These are phyloP conservation scores for Brassica hybrid DNA, from an alignment of 441 rosid genomes.

Conservation along the genomic window DNA sequence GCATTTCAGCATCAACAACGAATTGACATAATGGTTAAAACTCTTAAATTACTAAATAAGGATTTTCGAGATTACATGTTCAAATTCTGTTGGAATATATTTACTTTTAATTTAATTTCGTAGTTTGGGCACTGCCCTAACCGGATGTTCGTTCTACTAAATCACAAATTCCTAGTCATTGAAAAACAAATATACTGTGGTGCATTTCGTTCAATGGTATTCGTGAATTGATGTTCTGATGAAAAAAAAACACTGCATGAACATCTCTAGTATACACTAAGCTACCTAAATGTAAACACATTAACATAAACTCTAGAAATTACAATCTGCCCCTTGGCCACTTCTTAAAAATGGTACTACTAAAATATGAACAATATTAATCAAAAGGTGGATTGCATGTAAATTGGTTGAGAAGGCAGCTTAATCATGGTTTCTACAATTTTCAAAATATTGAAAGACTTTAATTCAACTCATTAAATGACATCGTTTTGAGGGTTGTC, in stretches of 20 bases:
- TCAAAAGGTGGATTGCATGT: constrained; percentile 12
- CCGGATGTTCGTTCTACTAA: not conserved
- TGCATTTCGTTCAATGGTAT: not conserved
- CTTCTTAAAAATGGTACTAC: not conserved
- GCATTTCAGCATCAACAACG: not conserved
- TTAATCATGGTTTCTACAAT: constrained; percentile 20
- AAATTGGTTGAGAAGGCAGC: too few species aligned
- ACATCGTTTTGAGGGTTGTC: constrained; percentile 17
- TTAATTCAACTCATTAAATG: constrained; percentile 29
- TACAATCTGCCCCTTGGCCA: not conserved
- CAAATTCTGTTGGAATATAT: not conserved
- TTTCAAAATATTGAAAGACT: constrained; percentile 2
- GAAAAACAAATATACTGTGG: not conserved
- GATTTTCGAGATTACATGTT: not conserved
- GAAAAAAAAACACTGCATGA: not conserved
- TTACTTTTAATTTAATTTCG: not conserved
- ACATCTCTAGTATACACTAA: not conserved
- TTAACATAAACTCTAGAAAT: not conserved
- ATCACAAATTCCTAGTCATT: not conserved
- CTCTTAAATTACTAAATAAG: not conserved
- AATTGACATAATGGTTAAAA: not conserved
- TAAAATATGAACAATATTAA: constrained; percentile 2
- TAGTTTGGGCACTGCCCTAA: not conserved
- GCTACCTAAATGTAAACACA: not conserved
- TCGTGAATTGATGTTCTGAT: not conserved